phyloP scores from a whole-genome alignment of 495 filamentous ascomycete species.

The Beverwykella pulmonaria region DNA sequence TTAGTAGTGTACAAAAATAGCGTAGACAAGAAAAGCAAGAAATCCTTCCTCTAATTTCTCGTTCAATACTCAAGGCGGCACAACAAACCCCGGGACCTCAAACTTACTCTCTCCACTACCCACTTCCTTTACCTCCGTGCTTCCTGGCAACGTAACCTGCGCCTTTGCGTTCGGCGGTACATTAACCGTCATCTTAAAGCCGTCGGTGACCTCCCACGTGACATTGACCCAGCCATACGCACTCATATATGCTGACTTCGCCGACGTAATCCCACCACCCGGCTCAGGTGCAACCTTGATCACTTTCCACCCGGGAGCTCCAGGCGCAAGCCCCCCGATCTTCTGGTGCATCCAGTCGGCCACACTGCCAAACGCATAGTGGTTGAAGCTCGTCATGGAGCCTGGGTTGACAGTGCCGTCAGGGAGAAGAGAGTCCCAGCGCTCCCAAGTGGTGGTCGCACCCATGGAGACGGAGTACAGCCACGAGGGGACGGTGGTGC shows the following conservation, averaged over 20 bases:
- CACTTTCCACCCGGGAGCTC: constrained; percentile 19
- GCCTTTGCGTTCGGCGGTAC: constrained; percentile 8
- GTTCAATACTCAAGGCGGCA: neutral
- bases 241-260: constrained; percentile 6
- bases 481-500: constrained; percentile 53
- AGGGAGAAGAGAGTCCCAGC: constrained; percentile 58
- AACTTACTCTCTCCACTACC: constrained; percentile 3
- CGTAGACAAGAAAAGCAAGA: too few relatives aligned
- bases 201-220: constrained; percentile 12
- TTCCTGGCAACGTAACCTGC: neutral
- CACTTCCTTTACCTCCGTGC: neutral
- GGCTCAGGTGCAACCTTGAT: constrained; percentile 17
- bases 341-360: constrained; percentile 32
- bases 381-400: constrained; percentile 60
- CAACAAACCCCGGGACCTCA: neutral
- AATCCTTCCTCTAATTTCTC: too few relatives aligned
- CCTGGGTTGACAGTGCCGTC: constrained; percentile 57
- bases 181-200: neutral
- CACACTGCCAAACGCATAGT: constrained; percentile 54
- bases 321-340: constrained; percentile 17
- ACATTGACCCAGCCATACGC: constrained; percentile 23
- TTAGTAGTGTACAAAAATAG: too few relatives aligned
- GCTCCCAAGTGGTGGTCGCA: constrained; percentile 60
- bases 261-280: constrained; percentile 9
- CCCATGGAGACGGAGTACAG: constrained; percentile 56